Evolutionary conservation across 345 rosid genomes (phyloP).

Genomic region (Rhodamnia rubescens): DNA sequence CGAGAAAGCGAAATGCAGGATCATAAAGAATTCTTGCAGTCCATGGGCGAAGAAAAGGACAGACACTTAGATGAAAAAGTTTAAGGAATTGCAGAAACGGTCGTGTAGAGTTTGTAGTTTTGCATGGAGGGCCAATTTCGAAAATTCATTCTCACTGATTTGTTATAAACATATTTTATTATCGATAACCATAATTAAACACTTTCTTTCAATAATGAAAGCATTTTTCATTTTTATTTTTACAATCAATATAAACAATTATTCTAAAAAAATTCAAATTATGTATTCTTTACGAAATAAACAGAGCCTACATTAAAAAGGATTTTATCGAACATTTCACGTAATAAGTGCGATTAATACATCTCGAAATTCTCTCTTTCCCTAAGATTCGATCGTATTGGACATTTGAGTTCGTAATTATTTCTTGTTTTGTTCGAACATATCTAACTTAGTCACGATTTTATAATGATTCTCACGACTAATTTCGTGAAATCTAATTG

Average conservation of each 20-base stretch:
- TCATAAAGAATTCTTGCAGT: neutral
- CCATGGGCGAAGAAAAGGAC: neutral
- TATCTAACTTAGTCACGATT: neutral
- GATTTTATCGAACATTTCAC: neutral
- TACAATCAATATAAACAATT: neutral
- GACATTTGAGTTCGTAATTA: neutral
- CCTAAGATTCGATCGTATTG: neutral
- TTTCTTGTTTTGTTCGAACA: no score
- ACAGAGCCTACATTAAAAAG: neutral
- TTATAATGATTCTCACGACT: neutral
- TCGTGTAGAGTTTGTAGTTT: neutral
- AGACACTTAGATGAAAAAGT: neutral
- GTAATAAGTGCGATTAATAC: neutral
- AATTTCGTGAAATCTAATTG: neutral
- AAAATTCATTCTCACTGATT: neutral
- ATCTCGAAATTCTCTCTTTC: neutral
- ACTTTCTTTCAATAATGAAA: neutral
- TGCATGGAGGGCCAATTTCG: neutral
- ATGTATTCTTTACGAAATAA: neutral
- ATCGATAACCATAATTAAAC: no score
- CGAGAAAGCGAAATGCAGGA: neutral
- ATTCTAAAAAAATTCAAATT: neutral
- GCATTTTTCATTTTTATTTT: accelerated
- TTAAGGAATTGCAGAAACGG: neutral
- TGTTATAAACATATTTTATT: no score